Conservation (phyloP, 1,139 yeast genomes). For the Zygoascus sp. region DNA sequence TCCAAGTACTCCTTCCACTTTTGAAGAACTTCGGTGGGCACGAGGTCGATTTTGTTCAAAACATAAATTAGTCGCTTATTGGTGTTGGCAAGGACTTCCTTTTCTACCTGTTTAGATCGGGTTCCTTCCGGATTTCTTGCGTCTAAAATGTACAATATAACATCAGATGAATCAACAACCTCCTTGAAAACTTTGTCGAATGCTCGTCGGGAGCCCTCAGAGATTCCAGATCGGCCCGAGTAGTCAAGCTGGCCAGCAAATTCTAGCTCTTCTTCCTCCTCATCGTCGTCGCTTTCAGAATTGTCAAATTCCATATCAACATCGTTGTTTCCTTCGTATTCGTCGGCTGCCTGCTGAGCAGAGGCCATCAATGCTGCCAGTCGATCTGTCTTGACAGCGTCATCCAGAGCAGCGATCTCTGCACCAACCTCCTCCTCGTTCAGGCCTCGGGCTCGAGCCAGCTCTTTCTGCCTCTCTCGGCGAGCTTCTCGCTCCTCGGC, state of each 20-base stretch:
- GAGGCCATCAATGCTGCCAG: conserved; percentile 83
- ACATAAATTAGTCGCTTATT: conserved; percentile 82
- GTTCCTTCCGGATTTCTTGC: conserved; percentile 98
- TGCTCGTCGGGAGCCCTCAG: conserved; percentile 65
- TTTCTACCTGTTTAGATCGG: conserved; percentile 86
- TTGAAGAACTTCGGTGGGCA: conserved; percentile 77
- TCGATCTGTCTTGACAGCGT: conserved; percentile 43
- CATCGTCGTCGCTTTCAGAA: conserved; percentile 37
- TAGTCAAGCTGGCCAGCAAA: conserved; percentile 33
- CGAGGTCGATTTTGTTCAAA: conserved; percentile 85
- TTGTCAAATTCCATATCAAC: conserved; percentile 27
- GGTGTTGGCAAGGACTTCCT: conserved; percentile 73
- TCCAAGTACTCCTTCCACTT: conserved; percentile 81
- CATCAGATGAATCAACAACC: conserved; percentile 87
- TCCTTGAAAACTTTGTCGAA: conserved; percentile 63
- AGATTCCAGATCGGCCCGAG: conserved; percentile 31
- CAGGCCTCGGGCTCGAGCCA: conserved; percentile 41
- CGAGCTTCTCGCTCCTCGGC: conserved; percentile 54
- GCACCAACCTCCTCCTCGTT: conserved; percentile 40
- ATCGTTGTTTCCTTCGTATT: conserved; percentile 49
- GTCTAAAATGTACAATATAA: conserved; percentile 84
- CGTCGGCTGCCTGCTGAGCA: conserved; percentile 77
- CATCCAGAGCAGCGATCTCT: conserved; percentile 41
- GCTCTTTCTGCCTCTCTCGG: conserved; percentile 46
- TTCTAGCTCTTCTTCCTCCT: conserved; percentile 40